Base-by-base conservation (phyloP, 129 eudicot genomes). In the Artemisia argyi region DNA sequence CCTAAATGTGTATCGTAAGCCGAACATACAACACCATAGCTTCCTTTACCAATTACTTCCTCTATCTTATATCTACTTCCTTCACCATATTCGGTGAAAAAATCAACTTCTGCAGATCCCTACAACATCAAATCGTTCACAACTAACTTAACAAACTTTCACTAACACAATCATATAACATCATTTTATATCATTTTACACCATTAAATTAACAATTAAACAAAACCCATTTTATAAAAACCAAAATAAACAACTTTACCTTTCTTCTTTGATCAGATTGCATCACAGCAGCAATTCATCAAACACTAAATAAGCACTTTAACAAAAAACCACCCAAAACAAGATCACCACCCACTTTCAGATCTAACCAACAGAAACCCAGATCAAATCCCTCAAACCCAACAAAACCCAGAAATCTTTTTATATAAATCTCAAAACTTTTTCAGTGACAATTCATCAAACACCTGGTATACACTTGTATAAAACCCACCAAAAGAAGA, bases 81-180 rank as follows among this genome's bases (percentile, higher is more conserved):
- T 72, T 92, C 97, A 74, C 97, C 97, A 83, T 92, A 92, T 81
- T 92, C 97, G 5, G 97, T 92, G 89, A 92, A 92, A 68, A 92
- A 92, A 54, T 92, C 97, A 39, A 87, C 84, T 55, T 92, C 97
- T 15, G 76, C 91, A 73, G 97, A 83, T 72, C 79, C 87, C 97
- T 92, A 87, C 80, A 76, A 32, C 26, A 49, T 24, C 18, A 22
- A 61, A 61, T 49, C n/a, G 50, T 73, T 61, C 4, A 49, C 19
- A 73, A 50, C 77, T 47, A 8, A 15, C 32, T 61, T 61, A 1
- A 6, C 7, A 26, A 60, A 13, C 47, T 15, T 24, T 15, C 16
- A 61, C 11, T 39, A 39, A 39, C 46, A 39, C 11, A 39, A 39
- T 35, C 42, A 39, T 7, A 39, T 6, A 35, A 35, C 8, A 30